Conservation (phyloP, 495 filamentous ascomycete genomes). For the Penicillium diatomitis region DNA sequence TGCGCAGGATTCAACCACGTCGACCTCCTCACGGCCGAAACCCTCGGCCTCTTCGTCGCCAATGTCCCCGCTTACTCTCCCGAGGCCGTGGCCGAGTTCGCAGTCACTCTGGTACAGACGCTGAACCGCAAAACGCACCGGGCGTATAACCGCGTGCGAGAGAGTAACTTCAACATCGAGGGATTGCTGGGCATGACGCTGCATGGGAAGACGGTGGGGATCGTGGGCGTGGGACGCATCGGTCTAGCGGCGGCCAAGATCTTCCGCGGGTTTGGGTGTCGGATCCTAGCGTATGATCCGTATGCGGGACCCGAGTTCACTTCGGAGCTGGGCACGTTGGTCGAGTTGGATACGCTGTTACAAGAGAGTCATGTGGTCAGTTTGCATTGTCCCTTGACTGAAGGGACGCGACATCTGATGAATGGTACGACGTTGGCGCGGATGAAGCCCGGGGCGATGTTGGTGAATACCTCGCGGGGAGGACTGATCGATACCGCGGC, state of each 20-base stretch:
- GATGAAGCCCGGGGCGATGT: constrained; percentile 52
- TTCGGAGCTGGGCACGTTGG: constrained; percentile 41
- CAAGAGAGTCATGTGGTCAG: constrained; percentile 48
- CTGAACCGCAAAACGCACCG: constrained; percentile 64
- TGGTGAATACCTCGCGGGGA: constrained; percentile 61
- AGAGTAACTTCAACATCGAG: constrained; percentile 62
- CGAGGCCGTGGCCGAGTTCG: constrained; percentile 65
- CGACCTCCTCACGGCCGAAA: constrained; percentile 46
- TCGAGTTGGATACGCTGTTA: constrained; percentile 47
- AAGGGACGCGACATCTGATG: constrained; percentile 51
- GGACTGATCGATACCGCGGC: constrained; percentile 51
- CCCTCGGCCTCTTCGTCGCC: constrained; percentile 53
- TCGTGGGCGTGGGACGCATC: constrained; percentile 29
- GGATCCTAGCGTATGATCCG: constrained; percentile 50
- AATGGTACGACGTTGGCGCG: constrained; percentile 39
- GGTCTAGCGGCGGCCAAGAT: constrained; percentile 35
- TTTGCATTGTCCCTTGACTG: constrained; percentile 56
- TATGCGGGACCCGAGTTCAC: constrained; percentile 36
- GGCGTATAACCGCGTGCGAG: constrained; percentile 61
- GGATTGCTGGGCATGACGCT: constrained; percentile 54
- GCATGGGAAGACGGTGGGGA: constrained; percentile 46
- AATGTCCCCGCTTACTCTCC: constrained; percentile 62
- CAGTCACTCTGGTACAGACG: constrained; percentile 57
- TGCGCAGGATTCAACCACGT: constrained; percentile 68
- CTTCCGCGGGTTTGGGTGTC: constrained; percentile 52